Conservation (phyloP, 108 stramenopile species). For the Cyclotella cryptica region DNA sequence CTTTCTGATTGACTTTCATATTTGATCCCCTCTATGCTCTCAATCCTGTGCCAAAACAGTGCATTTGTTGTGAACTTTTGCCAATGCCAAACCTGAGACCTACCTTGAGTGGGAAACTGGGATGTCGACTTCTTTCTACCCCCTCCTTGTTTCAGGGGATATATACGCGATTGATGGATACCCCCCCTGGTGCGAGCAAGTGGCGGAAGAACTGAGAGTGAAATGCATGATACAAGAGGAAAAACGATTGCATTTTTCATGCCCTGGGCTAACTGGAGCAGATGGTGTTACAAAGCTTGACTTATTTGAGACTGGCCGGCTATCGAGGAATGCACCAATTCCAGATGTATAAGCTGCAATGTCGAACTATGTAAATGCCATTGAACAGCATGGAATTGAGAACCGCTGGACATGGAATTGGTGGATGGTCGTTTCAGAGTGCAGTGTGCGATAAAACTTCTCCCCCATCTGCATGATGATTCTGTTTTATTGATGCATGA, state of each 20-base stretch:
- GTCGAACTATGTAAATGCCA: constrained; percentile 27
- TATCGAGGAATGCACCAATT: not conserved
- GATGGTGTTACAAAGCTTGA: constrained; percentile 5
- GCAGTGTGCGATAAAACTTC: constrained; percentile 35
- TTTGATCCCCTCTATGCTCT: not conserved
- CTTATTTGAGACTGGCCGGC: constrained; percentile 4
- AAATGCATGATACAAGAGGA: constrained; percentile 17
- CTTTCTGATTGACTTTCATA: not conserved
- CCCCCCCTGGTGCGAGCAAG: constrained; percentile 35
- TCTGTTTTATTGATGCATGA: constrained; percentile 27
- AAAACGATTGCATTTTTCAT: constrained; percentile 20
- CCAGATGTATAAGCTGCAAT: constrained; percentile 20
- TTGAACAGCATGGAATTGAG: not conserved
- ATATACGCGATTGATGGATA: constrained; percentile 34
- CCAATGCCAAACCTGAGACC: constrained; percentile 8
- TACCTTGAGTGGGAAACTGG: constrained; percentile 43
- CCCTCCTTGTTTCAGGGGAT: constrained; percentile 22
- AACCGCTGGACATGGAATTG: constrained; percentile 23
- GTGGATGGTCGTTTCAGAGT: constrained; percentile 33
- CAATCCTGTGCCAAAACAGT: not conserved
- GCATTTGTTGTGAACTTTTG: constrained; percentile 24
- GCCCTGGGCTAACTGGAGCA: constrained; percentile 12
- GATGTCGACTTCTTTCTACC: constrained; percentile 31
- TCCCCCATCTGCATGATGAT: constrained; percentile 12
- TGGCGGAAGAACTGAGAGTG: constrained; percentile 24